These are phyloP conservation scores for Microbotryomycetes sp. DNA, from an alignment of 1,284 basidiomycete genomes.

Conservation along the genomic window DNA sequence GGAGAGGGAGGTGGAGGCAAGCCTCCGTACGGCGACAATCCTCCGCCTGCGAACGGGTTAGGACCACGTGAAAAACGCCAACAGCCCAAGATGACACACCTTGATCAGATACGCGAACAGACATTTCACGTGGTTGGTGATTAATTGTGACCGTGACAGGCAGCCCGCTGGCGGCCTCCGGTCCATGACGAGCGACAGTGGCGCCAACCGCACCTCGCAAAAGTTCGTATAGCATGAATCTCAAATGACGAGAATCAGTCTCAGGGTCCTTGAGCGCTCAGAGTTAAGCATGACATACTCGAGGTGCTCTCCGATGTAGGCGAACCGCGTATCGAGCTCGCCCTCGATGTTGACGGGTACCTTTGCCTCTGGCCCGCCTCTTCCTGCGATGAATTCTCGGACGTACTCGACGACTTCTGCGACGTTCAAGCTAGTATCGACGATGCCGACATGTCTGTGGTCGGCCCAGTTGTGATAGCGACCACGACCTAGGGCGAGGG, in stretches of 20 bases:
- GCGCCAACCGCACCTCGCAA: constrained; percentile 59
- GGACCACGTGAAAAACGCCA: neutral
- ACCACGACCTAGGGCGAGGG: too few species aligned
- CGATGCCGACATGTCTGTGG: constrained; percentile 62
- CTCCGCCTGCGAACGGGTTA: constrained; percentile 16
- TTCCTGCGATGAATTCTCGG: constrained; percentile 50
- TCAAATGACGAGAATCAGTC: neutral
- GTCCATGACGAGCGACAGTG: constrained; percentile 24
- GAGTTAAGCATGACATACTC: constrained; percentile 38
- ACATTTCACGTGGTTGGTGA: constrained; percentile 60
- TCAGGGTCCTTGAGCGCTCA: neutral
- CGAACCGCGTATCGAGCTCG: constrained; percentile 51
- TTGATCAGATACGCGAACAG: constrained; percentile 76
- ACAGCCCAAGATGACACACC: constrained; percentile 44
- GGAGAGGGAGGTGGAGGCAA: constrained; percentile 15
- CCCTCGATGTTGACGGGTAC: constrained; percentile 59
- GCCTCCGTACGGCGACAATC: constrained; percentile 31
- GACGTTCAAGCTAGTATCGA: constrained; percentile 67
- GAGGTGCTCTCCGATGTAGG: constrained; percentile 81
- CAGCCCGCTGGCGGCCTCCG: constrained; percentile 43
- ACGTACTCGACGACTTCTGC: constrained; percentile 61
- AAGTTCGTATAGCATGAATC: constrained; percentile 84
- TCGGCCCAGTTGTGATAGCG: constrained; percentile 22
- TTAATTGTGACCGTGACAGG: constrained; percentile 65
- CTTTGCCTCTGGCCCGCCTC: constrained; percentile 60